These are phyloP conservation scores for Ormosia emarginata DNA, from an alignment of 306 rosid species.

Conservation along the genomic window DNA sequence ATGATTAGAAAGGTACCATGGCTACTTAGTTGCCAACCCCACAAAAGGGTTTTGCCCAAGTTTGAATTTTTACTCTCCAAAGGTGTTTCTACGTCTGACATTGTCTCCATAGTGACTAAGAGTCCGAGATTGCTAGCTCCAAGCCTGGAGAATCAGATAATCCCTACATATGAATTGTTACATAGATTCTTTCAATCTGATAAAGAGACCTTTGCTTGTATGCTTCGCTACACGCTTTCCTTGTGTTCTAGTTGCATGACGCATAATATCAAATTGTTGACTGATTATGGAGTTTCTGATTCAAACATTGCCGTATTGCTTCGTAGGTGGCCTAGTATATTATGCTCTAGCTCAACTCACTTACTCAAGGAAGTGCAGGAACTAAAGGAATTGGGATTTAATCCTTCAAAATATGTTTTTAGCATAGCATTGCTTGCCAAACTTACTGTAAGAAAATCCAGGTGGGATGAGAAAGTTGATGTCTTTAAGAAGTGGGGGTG, in stretches of 20 bases:
- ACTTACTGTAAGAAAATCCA: slow-evolving; percentile 21
- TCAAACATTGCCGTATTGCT: slow-evolving; percentile 11
- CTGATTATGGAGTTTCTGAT: slow-evolving; percentile 8
- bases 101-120: not conserved
- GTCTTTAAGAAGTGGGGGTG: slow-evolving; percentile 47
- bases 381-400: slow-evolving; percentile 42
- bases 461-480: slow-evolving; percentile 33
- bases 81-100: not conserved
- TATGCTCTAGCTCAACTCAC: not conserved
- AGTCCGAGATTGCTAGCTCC: not conserved
- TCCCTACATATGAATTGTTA: not conserved
- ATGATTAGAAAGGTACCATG: not conserved
- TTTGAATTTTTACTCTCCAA: slow-evolving; percentile 1
- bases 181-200: not conserved
- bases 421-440: slow-evolving; percentile 13
- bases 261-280: not conserved
- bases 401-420: slow-evolving; percentile 19
- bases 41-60: slow-evolving; percentile 1
- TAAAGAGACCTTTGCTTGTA: not conserved
- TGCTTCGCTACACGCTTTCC: not conserved
- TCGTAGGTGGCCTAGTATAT: not conserved
- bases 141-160: not conserved
- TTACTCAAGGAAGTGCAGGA: slow-evolving; percentile 12
- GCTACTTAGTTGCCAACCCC: not conserved
- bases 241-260: not conserved